phyloP scores from a whole-genome alignment of 371 early-diverging fungal genomes.

The Mortierella sp. region DNA sequence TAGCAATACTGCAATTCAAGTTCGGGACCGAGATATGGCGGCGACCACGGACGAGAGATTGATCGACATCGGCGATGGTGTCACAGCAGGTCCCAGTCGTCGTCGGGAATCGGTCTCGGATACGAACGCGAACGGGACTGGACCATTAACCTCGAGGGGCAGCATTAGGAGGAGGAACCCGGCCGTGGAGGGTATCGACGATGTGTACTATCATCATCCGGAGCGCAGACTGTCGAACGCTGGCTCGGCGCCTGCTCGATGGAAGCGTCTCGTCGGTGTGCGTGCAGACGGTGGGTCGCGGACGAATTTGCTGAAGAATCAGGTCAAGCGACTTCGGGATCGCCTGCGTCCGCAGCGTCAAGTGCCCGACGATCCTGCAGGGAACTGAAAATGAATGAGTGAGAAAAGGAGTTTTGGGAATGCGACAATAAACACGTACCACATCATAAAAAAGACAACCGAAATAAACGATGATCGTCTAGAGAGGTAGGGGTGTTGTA shows the following conservation, averaged over 20 bases:
- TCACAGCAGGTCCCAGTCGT: constrained; percentile 23
- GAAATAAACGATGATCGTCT: not conserved
- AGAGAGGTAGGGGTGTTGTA: no score
- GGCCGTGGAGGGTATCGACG: constrained; percentile 37
- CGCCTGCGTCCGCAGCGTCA: not conserved
- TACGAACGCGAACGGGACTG: not conserved
- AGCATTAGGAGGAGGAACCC: constrained; percentile 33
- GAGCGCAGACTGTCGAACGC: constrained; percentile 61
- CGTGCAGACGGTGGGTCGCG: constrained; percentile 16
- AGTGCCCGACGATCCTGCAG: not conserved
- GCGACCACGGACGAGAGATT: not conserved
- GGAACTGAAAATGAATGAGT: not conserved
- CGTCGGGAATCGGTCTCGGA: constrained; percentile 9
- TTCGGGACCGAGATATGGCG: not conserved
- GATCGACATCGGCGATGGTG: not conserved
- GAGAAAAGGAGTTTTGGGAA: no score
- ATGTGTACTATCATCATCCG: constrained; percentile 70
- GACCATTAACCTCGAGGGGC: no score
- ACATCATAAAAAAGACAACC: not conserved
- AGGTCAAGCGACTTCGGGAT: not conserved
- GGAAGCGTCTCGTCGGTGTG: no score
- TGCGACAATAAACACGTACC: no score
- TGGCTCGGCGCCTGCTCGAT: no score
- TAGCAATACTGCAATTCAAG: not conserved
- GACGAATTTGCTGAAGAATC: constrained; percentile 11